Percentiles rank a stretch among this genome's conserved stretches.
phyloP scores from a whole-genome alignment of 2,329 filamentous ascomycete genomes.

The Aspergillus arachidicola region DNA sequence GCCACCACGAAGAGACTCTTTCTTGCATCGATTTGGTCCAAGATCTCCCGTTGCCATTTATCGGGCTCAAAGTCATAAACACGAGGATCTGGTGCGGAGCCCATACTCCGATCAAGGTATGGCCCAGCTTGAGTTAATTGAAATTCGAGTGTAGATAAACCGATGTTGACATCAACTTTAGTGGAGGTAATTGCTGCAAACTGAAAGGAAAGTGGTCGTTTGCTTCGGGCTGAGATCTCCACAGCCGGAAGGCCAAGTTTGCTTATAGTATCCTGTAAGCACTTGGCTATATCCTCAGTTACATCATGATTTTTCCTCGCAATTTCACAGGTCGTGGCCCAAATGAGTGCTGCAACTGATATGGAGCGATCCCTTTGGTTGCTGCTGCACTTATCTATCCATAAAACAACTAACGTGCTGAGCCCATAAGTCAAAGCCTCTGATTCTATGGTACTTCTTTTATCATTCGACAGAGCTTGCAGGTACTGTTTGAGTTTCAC shows the following conservation, averaged over 20 bases:
- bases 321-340: conserved; percentile 33
- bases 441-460: conserved; percentile 42
- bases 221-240: background rate
- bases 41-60: conserved; percentile 72
- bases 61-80: conserved; percentile 71
- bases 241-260: background rate
- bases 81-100: conserved; percentile 67
- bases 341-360: conserved; percentile 26
- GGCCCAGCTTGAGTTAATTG: conserved; percentile 71
- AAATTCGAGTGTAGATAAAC: conserved; percentile 57
- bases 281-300: background rate
- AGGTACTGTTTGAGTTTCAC: conserved; percentile 8
- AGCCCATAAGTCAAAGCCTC: conserved; percentile 45
- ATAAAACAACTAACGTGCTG: conserved; percentile 25
- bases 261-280: background rate
- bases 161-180: conserved; percentile 37
- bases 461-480: background rate
- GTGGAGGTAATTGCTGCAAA: background rate
- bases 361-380: background rate
- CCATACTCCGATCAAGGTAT: conserved; percentile 73
- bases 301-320: background rate
- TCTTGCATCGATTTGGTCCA: conserved; percentile 73
- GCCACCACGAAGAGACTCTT: conserved; percentile 68
- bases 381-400: conserved; percentile 16
- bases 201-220: background rate